Base-by-base conservation (phyloP, 805 yeast species). In the Sugiyamaella mastotermitis region DNA sequence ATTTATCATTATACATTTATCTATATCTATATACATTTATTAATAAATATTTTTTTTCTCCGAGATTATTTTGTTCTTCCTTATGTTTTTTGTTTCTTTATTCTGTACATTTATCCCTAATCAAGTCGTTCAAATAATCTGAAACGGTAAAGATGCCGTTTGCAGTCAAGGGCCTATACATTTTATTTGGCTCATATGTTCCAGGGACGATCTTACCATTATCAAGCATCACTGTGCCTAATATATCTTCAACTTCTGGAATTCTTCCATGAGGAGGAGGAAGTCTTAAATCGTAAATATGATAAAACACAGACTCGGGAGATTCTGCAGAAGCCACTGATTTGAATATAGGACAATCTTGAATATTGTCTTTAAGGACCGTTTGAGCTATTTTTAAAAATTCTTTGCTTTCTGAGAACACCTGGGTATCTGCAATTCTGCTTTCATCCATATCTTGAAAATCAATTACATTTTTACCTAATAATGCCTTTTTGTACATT, bases 211-310 rank as follows among this genome's bases (percentile, higher is more conserved):
- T 80, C 31, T 65, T 64, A 1, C 84, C 83, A 2, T 66, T 53
- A 45, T 72, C 72, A 2, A 83, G 81, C 45, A 70, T 69, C 7
- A 83, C 78, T 50, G 78, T 80, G 1, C 94, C 94, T 36, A 76
- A 65, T 1, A 77, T 75, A 48, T 80, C 82, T 44, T 80, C 84
- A 6, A 80, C 71, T 15, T 78, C 82, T 1, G 90, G 85, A 10
- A 70, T 72, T 47, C 92, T 66, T 23, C 80, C 80, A 43, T 71
- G 74, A 16, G 71, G 62, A 1, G 90, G 86, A 1, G 75, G 68
- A 33, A 69, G 73, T 42, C 92, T 66, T 44, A 79, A 66, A 54
- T 83, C 94, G 48, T 74, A 80, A 31, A 84, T 72, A 5, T 87
- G 85, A 80, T 81, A 74, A 55, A 61, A 77, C 0, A 71, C 61